Conservation (phyloP, 2,329 filamentous ascomycete genomes). For the Aureobasidium pullulans region DNA sequence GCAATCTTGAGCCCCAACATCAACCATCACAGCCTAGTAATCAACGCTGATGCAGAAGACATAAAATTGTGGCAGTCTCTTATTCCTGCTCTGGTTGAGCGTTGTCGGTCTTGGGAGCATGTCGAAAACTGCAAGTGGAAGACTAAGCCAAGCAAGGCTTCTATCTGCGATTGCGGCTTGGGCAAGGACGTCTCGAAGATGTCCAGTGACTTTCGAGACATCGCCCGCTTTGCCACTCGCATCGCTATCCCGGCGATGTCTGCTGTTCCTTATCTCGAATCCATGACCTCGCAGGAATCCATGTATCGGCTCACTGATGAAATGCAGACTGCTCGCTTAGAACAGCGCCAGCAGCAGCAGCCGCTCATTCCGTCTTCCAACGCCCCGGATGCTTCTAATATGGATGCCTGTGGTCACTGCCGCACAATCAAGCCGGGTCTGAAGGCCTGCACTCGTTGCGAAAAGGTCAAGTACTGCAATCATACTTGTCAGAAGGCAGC, state of each 20-base stretch:
- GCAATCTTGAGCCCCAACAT: neutral
- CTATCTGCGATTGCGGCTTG: constrained; percentile 29
- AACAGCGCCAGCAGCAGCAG: neutral
- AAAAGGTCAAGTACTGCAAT: constrained; percentile 26
- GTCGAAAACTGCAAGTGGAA: constrained; percentile 27
- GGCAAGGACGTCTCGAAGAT: constrained; percentile 17
- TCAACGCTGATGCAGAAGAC: constrained; percentile 18
- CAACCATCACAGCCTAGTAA: neutral
- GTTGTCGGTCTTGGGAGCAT: constrained; percentile 35
- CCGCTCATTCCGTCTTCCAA: neutral
- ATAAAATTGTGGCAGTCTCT: constrained; percentile 27
- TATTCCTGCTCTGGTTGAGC: constrained; percentile 28
- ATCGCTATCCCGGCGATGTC: constrained; percentile 6
- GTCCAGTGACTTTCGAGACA: neutral
- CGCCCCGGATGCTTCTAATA: neutral
- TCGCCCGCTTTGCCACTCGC: constrained; percentile 3
- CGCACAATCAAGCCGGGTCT: neutral
- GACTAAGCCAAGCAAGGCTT: neutral
- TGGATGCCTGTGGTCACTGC: constrained; percentile 2
- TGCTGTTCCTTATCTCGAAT: constrained; percentile 7
- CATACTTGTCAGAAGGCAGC: constrained; percentile 28
- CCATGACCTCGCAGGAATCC: neutral
- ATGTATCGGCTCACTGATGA: neutral
- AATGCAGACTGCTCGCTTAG: neutral
- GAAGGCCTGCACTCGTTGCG: constrained; percentile 25